Evolutionary conservation across 805 yeast species (phyloP), one percentile per base, ranked within the genome.

Genomic region (Candida sakaeoensis): DNA sequence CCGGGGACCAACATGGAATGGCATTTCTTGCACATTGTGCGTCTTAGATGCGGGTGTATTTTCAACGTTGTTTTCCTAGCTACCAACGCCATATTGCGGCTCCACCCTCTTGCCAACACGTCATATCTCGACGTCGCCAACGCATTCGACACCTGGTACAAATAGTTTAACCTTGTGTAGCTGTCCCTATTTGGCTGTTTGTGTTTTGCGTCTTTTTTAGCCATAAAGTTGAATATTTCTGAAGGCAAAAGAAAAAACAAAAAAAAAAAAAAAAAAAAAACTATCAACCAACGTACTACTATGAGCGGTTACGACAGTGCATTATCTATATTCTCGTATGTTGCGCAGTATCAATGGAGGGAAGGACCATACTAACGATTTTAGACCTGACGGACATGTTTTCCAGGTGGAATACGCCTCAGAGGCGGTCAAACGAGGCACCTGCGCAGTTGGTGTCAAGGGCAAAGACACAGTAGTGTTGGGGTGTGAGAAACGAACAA

Each of bases 271-370:
- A n/a, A n/a, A n/a, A n/a, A n/a, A n/a, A n/a, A n/a, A n/a, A n/a
- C n/a, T 22, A n/a, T 9, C 39, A 36, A 36, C 27, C 12, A 25
- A 12, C 12, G 4, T 14, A 36, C 17, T 23, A 51, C 13, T 33
- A 91, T 91, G 99, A 87, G 96, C 75, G 98, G 99, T 47, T 91
- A 91, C 95, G 99, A 91, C 67, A 81, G 98, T 77, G 99, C 99
- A 42, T 77, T 91, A 55, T 90, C 97, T 47, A 95, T 91, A 63
- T 91, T 91, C 71, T 88, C 96, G 83, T 84, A 78, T 53, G 90
- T 79, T 28, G 30, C 13, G 19, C 5, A 17, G 7, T 28, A 8
- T 19, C 16, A n/a, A 18, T 21, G 19, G 13, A 36, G 30, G 12
- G 12, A 13, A 21, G 4, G 30, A 33, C 23, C 8, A 31, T 52